Percentiles rank a stretch among this genome's conserved stretches.
Evolutionary conservation across 78 protist genomes (phyloP).

Genomic region (slime mould (Dictyostelium discoideum)): DNA sequence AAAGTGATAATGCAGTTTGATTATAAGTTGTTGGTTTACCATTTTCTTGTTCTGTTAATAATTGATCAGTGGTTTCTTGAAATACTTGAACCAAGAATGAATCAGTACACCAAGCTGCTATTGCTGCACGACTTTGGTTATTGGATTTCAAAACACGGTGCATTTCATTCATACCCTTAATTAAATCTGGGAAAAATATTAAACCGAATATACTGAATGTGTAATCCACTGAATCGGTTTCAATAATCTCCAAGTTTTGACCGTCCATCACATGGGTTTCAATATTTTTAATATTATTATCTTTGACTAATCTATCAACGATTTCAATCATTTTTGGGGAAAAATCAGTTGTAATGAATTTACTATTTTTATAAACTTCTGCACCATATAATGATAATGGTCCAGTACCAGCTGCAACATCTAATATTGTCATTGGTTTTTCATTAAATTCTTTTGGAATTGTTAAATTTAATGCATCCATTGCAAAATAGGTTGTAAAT

Average conservation of each 20-base stretch:
- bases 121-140: not conserved
- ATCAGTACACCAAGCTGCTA: not conserved
- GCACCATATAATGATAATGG: not conserved
- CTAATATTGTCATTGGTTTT: slow-evolving; percentile 11
- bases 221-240: slow-evolving; percentile 1
- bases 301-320: not conserved
- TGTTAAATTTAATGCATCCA: slow-evolving; percentile 18
- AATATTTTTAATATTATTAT: not conserved
- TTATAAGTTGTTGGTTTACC: not conserved
- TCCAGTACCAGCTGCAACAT: slow-evolving; percentile 53
- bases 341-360: slow-evolving; percentile 28
- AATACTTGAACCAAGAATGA: not conserved
- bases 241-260: not conserved
- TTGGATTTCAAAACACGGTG: slow-evolving; percentile 28
- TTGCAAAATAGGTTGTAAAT: not conserved
- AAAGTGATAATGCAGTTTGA: not conserved
- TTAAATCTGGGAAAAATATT: slow-evolving; percentile 12
- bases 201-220: slow-evolving; percentile 26
- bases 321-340: slow-evolving; percentile 39
- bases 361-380: too few species aligned
- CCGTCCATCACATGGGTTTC: slow-evolving; percentile 69
- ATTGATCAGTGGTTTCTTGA: not conserved
- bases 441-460: not conserved
- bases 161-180: slow-evolving; percentile 31
- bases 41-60: not conserved